Base-by-base conservation (phyloP, 805 yeast species). In the Candida argentea region DNA sequence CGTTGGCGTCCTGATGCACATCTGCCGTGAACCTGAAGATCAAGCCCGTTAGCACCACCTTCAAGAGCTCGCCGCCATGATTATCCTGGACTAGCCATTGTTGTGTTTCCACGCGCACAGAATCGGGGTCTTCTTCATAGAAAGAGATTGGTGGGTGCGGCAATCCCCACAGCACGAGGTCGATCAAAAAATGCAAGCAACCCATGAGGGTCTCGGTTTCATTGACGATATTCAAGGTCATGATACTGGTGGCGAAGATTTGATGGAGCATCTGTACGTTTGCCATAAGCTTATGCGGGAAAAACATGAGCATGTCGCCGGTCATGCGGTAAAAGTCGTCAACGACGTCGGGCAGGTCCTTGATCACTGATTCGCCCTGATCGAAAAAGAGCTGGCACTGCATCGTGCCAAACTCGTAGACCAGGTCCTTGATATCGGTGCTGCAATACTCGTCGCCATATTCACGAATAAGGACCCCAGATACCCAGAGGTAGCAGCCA, bases 401-500 rank as follows among this genome's bases (percentile, higher is more conserved):
- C 28, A 75, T 68, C 33, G 73, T 50, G 1, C 87, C 78, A 54
- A 86, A 85, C 29, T 67, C 61, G 78, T 84, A 85, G 12, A 82
- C 74, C 2, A 82, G 69, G 16, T 63, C 65, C 37, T 70, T 71
- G 13, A 75, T 55, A 3, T 59, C 65, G 6, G 49, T 65, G n/a
- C 56, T 52, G 19, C 45, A 30, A 33, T 60, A 67, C 25, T 67
- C 73, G 38, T 75, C 78, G 17, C 76, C 73, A 51, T 66, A 87
- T 35, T 83, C 42, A 32, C 82, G 72, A 29, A 82, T 73, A 16
- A 86, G 58, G 6, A 80, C 65, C 6, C 95, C 96, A 3, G 94
- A 77, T 9, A 83, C 89, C 91, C 94, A 87, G 31, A 87, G 56
- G 46, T 79, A 86, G 48, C 94, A 83, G 4, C 95, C 96, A 43